A percentile compares a stretch with the other conserved stretches of the same genome.
Evolutionary conservation across 306 rosid genomes (phyloP).

Genomic region (Biancaea sappan): DNA sequence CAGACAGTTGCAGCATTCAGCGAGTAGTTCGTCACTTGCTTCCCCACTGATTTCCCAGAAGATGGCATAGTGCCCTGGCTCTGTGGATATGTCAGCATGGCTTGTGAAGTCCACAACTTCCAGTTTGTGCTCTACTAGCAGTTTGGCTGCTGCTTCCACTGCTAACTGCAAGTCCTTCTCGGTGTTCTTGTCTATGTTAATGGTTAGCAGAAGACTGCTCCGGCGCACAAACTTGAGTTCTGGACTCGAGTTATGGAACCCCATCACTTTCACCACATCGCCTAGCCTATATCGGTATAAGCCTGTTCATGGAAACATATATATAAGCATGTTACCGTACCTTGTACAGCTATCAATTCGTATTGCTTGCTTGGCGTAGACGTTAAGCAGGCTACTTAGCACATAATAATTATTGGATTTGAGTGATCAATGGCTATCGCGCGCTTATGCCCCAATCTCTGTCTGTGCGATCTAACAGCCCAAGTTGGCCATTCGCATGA

Average conservation of each 20-base stretch:
- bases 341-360: too few species aligned
- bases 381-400: too few species aligned
- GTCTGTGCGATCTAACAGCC: too few species aligned
- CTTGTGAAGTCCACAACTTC: slow-evolving; percentile 88
- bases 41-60: slow-evolving; percentile 88
- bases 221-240: slow-evolving; percentile 76
- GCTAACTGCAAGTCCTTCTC: slow-evolving; percentile 82
- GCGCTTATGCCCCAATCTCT: too few species aligned
- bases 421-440: too few species aligned
- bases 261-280: slow-evolving; percentile 77
- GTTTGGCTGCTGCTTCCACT: slow-evolving; percentile 66
- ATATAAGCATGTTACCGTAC: too few species aligned
- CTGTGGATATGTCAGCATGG: slow-evolving; percentile 58
- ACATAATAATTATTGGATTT: too few species aligned
- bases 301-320: slow-evolving; percentile 61
- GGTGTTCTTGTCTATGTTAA: slow-evolving; percentile 95
- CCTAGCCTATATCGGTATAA: slow-evolving; percentile 83
- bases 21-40: slow-evolving; percentile 49
- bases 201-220: slow-evolving; percentile 63
- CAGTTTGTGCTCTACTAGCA: slow-evolving; percentile 55
- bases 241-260: slow-evolving; percentile 86
- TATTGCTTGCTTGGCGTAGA: too few species aligned
- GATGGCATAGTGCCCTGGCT: slow-evolving; percentile 88
- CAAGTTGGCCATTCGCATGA: too few species aligned
- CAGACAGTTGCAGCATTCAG: slow-evolving; percentile 79